These are phyloP conservation scores for Rhinocladiella similis DNA, from an alignment of 2,329 filamentous ascomycete species.

Conservation along the genomic window DNA sequence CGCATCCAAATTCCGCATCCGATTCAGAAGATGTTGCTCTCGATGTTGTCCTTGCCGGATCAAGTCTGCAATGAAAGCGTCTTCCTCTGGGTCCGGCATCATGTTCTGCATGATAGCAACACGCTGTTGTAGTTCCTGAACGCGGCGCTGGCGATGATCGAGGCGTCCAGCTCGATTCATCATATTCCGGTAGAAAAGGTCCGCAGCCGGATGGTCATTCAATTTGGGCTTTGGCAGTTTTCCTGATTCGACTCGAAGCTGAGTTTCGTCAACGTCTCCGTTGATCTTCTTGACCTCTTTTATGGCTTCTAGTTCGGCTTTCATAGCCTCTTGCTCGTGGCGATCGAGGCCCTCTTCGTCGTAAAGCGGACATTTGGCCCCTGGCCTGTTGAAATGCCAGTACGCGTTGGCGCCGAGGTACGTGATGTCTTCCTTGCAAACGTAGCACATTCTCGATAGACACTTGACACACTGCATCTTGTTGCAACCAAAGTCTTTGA, in stretches of 20 bases:
- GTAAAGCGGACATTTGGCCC: conserved; percentile 64
- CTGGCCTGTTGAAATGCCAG: conserved; percentile 73
- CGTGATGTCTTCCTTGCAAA: conserved; percentile 64
- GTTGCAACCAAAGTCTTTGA: conserved; percentile 80
- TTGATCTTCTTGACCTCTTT: conserved; percentile 31
- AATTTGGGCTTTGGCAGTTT: conserved; percentile 3
- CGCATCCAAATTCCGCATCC: background rate
- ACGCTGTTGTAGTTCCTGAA: conserved; percentile 5
- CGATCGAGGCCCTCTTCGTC: conserved; percentile 50
- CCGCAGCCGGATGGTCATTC: conserved; percentile 10
- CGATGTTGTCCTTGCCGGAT: background rate
- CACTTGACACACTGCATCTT: conserved; percentile 75
- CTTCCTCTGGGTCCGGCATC: conserved; percentile 8
- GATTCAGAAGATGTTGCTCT: background rate
- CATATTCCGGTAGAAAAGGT: conserved; percentile 9
- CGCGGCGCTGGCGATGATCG: conserved; percentile 4
- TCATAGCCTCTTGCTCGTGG: conserved; percentile 32
- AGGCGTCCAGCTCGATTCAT: conserved; percentile 6
- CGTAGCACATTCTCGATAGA: conserved; percentile 54
- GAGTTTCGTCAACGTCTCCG: conserved; percentile 26
- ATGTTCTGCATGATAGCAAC: conserved; percentile 1
- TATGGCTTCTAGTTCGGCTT: conserved; percentile 34
- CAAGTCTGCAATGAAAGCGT: background rate
- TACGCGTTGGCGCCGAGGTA: conserved; percentile 53
- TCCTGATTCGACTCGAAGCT: conserved; percentile 24